Percentiles rank a stretch among this genome's conserved stretches.
Conservation (phyloP, 129 eudicot species). For the Chrysanthemum seticuspe region DNA sequence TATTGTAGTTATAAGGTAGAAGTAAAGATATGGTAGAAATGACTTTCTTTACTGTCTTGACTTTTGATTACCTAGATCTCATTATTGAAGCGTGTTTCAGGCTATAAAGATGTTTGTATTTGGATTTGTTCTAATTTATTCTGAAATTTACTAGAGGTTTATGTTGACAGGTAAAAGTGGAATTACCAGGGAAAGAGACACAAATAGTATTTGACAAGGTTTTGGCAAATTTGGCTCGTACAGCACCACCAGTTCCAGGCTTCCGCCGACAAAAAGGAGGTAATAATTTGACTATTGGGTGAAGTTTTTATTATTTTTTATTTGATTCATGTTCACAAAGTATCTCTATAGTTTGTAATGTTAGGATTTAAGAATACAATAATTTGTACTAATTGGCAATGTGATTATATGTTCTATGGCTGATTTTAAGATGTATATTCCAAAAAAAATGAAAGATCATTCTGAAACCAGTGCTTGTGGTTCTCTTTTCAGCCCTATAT, state of each 20-base stretch:
- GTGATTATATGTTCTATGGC: no score
- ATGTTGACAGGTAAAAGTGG: slow-evolving; percentile 71
- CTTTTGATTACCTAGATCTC: no score
- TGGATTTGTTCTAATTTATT: slow-evolving; percentile 15
- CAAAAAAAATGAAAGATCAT: no score
- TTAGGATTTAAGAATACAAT: no score
- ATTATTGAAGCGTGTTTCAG: neutral
- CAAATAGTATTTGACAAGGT: slow-evolving; percentile 69
- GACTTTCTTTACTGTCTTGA: no score
- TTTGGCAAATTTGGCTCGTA: slow-evolving; percentile 71
- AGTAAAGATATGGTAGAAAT: slow-evolving; percentile 1
- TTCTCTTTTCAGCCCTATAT: no score
- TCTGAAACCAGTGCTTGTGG: no score
- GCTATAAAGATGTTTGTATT: neutral
- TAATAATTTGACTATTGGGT: slow-evolving; percentile 28
- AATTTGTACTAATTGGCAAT: no score
- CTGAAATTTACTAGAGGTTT: slow-evolving; percentile 18
- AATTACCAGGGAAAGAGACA: slow-evolving; percentile 77
- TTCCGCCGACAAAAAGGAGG: slow-evolving; percentile 97
- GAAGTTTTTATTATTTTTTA: neutral
- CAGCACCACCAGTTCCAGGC: slow-evolving; percentile 97
- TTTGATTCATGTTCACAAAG: no score
- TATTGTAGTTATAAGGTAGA: slow-evolving; percentile 5
- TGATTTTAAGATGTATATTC: no score
- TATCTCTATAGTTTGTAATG: no score